Evolutionary conservation across 768 basidiomycete genomes (phyloP), one percentile per base, ranked within the genome.

Genomic region (Fomitopsis pulvina): DNA sequence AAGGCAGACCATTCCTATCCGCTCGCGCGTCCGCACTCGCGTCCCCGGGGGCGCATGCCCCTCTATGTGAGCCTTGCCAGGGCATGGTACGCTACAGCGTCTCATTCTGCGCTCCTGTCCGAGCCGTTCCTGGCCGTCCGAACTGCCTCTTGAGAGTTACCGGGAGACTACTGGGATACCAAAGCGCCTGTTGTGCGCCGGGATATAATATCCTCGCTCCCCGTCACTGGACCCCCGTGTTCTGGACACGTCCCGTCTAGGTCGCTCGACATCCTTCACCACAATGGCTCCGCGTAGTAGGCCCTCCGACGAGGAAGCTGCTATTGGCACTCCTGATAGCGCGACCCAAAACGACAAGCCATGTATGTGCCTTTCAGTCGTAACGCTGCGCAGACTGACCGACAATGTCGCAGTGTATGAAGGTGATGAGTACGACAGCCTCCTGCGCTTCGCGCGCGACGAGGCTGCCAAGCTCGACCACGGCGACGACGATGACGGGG

Each of bases 401-500:
- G n/a, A n/a, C n/a, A n/a, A n/a, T n/a, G n/a, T n/a, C n/a, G 5
- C 20, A 46, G 45, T 28, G 24, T 46, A 46, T 12, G 45, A 37
- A 14, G 45, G 32, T 28, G 30, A 46, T 21, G 45, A 46, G 21
- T 46, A 46, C n/a, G 45, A 46, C 29, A 29, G 18, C 29, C 11
- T 46, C 45, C 45, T 46, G 25, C 45, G 30, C 28, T 46, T 34
- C 30, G 45, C 30, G 16, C 26, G n/a, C 45, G 29, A 32, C 45
- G 45, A 46, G 32, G 45, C 45, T 21, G 45, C 45, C 16, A 46
- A 34, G 45, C 28, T 46, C 4, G 29, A 34, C 18, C 45, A 34
- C 45, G 29, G 45, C 10, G 45, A 21, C 28, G 29, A 46, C 21
- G 29, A 34, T 21, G 45, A 46, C 29, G 30, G 28, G 8, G 29